Base-by-base conservation (phyloP, 352 stramenopile genomes). In the Peronospora destructor region DNA sequence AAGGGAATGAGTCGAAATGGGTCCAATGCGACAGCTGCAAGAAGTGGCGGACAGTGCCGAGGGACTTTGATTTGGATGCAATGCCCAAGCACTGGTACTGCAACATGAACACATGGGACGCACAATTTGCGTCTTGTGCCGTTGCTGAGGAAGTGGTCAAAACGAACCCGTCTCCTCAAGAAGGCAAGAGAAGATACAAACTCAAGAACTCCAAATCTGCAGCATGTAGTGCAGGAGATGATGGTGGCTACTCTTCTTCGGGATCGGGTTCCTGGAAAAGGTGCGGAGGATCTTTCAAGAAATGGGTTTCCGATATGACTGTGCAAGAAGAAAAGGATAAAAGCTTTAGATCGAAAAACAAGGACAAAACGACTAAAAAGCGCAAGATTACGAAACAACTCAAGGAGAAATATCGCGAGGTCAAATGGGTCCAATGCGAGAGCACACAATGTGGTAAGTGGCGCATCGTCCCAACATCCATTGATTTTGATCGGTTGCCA, bases 21-120 rank as follows among this genome's bases (percentile, higher is more conserved):
- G 95, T 98, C 0, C 92, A 98, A 62, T 98, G 95, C 51, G 95
- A 98, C 45, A 74, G 70, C 28, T 98, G 95, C 72, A 81, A 86
- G 29, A 98, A 98, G 60, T 98, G 95, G 95, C 87, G 95, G 33
- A 94, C 91, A 11, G 77, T 98, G 11, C 86, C 94, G 4, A 83
- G 76, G 43, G 64, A 76, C 28, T 78, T 98, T 14, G 81, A 97
- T 55, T 56, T 93, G 38, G 74, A 96, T 21, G 69, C 68, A 12
- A 91, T 98, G 63, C 93, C 94, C 8, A 88, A 97, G 26, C 73
- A 86, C 45, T 98, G 95, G 95, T 98, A 96, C 56, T 98, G 95
- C 68, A 73, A 87, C 45, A 90, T 98, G 75, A 98, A 98, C 67
- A 79, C 72, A 7, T 97, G 91, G 79, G 88, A 97, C 60, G 52